These are phyloP conservation scores for Wickerhamiella bombiphila DNA, from an alignment of 805 yeast species.

Conservation along the genomic window DNA sequence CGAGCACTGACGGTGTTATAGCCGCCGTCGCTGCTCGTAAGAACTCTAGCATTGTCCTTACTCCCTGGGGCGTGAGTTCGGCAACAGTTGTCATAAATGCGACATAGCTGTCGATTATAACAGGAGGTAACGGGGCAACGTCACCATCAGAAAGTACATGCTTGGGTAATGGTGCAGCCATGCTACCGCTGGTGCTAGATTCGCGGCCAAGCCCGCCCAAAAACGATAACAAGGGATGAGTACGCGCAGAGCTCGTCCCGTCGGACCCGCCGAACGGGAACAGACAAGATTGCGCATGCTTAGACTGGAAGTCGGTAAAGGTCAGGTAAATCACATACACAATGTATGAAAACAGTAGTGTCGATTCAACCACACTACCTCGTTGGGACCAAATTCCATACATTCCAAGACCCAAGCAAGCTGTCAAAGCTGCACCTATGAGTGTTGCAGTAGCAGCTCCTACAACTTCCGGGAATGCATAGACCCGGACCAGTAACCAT, in stretches of 20 bases:
- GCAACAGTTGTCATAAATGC: constrained; percentile 26
- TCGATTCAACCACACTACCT: constrained; percentile 85
- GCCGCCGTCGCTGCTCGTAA: constrained; percentile 39
- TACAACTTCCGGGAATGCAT: constrained; percentile 52
- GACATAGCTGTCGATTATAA: constrained; percentile 26
- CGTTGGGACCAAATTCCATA: constrained; percentile 71
- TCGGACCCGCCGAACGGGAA: constrained; percentile 8
- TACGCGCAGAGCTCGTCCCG: neutral
- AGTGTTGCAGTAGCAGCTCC: constrained; percentile 65
- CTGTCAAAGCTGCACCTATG: constrained; percentile 71
- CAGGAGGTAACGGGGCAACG: constrained; percentile 26
- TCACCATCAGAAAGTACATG: neutral
- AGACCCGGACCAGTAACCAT: constrained; percentile 70
- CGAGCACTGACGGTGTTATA: constrained; percentile 63
- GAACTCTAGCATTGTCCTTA: constrained; percentile 30
- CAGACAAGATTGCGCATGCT: constrained; percentile 5
- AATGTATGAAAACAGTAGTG: constrained; percentile 74
- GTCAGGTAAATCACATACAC: constrained; percentile 88
- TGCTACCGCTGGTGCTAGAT: no score
- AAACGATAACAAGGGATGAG: constrained; percentile 1
- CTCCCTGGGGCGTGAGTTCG: constrained; percentile 27
- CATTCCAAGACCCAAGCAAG: constrained; percentile 56
- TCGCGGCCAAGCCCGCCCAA: neutral
- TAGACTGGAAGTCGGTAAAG: constrained; percentile 62
- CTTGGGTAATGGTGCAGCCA: neutral